phyloP scores from a whole-genome alignment of 208 protist species.

The Crithidia fasciculata region DNA sequence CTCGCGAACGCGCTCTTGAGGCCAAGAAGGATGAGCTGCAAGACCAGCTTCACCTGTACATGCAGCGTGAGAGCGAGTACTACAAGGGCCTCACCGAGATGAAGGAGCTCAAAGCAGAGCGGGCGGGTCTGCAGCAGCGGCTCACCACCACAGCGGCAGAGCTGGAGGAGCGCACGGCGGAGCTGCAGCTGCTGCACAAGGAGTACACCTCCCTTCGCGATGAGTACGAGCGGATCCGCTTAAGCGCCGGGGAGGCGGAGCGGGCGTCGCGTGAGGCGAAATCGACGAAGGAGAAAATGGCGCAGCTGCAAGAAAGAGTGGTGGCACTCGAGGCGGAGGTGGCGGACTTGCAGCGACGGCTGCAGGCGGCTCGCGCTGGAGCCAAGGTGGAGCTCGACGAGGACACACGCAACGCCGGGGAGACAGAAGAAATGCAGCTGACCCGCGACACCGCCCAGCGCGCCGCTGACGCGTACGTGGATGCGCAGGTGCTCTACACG shows the following conservation, averaged over 20 bases:
- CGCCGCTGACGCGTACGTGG: constrained; percentile 15
- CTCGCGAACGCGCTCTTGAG: constrained; percentile 55
- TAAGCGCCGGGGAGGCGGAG: constrained; percentile 48
- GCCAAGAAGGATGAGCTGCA: constrained; percentile 49
- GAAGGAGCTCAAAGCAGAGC: constrained; percentile 28
- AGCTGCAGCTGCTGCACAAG: constrained; percentile 61
- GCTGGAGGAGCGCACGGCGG: constrained; percentile 49
- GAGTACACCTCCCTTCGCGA: constrained; percentile 69
- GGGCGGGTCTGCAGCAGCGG: constrained; percentile 20
- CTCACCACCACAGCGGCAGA: constrained; percentile 25
- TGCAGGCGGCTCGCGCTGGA: constrained; percentile 9
- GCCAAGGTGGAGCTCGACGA: constrained; percentile 6
- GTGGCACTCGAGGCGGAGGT: constrained; percentile 45
- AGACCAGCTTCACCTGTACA: constrained; percentile 47
- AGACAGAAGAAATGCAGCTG: neutral
- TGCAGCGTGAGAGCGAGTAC: constrained; percentile 58
- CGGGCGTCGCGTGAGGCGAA: constrained; percentile 40
- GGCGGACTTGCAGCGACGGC: constrained; percentile 19
- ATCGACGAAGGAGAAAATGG: constrained; percentile 39
- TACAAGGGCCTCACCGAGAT: constrained; percentile 55
- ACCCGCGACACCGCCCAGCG: constrained; percentile 14
- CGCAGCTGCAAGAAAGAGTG: constrained; percentile 50
- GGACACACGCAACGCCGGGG: constrained; percentile 4
- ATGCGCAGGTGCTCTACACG: neutral
- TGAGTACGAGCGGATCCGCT: constrained; percentile 54